Conservation (phyloP, 2,329 filamentous ascomycete genomes). For the Calonectria leucothoes region DNA sequence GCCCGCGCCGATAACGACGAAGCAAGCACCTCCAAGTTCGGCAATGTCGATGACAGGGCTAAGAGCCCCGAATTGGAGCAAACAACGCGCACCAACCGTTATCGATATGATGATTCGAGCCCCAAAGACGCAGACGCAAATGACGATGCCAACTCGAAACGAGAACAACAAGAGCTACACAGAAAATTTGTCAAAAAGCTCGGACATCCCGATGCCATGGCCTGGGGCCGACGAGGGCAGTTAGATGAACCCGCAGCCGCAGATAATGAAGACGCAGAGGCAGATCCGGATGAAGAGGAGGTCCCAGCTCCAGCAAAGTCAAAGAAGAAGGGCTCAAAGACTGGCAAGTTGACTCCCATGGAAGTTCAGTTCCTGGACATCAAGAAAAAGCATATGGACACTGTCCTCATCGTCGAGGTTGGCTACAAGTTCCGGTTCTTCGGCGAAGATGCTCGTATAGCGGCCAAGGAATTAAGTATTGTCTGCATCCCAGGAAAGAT, state of each 20-base stretch:
- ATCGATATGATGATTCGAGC: conserved; percentile 60
- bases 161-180: conserved; percentile 79
- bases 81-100: conserved; percentile 61
- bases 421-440: conserved; percentile 99
- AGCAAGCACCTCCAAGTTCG: conserved; percentile 43
- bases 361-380: conserved; percentile 94
- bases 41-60: background rate
- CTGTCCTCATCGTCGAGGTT: conserved; percentile 90
- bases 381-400: conserved; percentile 91
- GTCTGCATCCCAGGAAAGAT: conserved; percentile 97
- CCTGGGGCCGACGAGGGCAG: conserved; percentile 69
- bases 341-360: conserved; percentile 90
- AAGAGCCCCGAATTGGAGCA: conserved; percentile 31
- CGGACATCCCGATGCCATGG: conserved; percentile 84
- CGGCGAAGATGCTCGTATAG: conserved; percentile 90
- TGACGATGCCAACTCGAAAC: conserved; percentile 63
- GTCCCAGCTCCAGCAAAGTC: conserved; percentile 59
- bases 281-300: conserved; percentile 67
- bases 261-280: conserved; percentile 67
- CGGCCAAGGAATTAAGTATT: conserved; percentile 91
- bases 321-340: conserved; percentile 77
- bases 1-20: conserved; percentile 49
- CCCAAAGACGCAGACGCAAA: conserved; percentile 52
- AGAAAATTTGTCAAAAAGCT: conserved; percentile 90
- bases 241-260: conserved; percentile 65